A percentile compares a stretch with the other conserved stretches of the same genome.
phyloP scores from a whole-genome alignment of 2,329 filamentous ascomycete genomes.

The Fusarium sp. region DNA sequence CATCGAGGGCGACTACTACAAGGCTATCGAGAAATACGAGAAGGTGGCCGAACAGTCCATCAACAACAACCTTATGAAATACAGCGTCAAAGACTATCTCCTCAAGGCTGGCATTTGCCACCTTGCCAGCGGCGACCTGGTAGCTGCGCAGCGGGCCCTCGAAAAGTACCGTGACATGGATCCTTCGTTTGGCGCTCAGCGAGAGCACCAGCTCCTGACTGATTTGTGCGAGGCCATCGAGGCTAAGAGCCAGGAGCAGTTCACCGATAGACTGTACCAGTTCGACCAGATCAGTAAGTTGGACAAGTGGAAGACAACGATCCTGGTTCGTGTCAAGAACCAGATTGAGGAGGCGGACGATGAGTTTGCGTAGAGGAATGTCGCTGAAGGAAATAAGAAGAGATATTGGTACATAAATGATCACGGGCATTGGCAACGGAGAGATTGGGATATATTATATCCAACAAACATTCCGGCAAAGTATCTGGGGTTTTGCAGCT shows the following conservation, averaged over 20 bases:
- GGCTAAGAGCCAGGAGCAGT: slow-evolving; percentile 82
- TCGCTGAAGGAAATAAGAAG: not conserved
- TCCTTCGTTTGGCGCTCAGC: slow-evolving; percentile 78
- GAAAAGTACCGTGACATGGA: slow-evolving; percentile 86
- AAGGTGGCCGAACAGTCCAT: slow-evolving; percentile 83
- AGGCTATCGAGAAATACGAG: slow-evolving; percentile 85
- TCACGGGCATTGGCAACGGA: not conserved
- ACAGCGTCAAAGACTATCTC: slow-evolving; percentile 95
- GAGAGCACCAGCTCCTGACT: slow-evolving; percentile 84
- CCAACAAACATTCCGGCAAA: slow-evolving; percentile 17
- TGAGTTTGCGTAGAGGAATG: slow-evolving; percentile 55
- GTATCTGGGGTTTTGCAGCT: slow-evolving; percentile 18
- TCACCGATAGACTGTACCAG: slow-evolving; percentile 87
- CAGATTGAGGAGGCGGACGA: slow-evolving; percentile 73
- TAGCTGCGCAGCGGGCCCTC: slow-evolving; percentile 82
- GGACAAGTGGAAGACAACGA: slow-evolving; percentile 96
- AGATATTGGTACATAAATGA: not conserved
- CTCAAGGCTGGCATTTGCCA: slow-evolving; percentile 95
- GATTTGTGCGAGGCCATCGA: slow-evolving; percentile 84
- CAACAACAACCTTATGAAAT: slow-evolving; percentile 92
- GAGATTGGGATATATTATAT: slow-evolving; percentile 40
- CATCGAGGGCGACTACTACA: slow-evolving; percentile 85
- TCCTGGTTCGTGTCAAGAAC: slow-evolving; percentile 86
- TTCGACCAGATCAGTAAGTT: slow-evolving; percentile 94
- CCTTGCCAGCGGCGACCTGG: slow-evolving; percentile 78